These are phyloP conservation scores for Exophiala phaeomuriformis DNA, from an alignment of 2,329 filamentous ascomycete species.

Conservation along the genomic window DNA sequence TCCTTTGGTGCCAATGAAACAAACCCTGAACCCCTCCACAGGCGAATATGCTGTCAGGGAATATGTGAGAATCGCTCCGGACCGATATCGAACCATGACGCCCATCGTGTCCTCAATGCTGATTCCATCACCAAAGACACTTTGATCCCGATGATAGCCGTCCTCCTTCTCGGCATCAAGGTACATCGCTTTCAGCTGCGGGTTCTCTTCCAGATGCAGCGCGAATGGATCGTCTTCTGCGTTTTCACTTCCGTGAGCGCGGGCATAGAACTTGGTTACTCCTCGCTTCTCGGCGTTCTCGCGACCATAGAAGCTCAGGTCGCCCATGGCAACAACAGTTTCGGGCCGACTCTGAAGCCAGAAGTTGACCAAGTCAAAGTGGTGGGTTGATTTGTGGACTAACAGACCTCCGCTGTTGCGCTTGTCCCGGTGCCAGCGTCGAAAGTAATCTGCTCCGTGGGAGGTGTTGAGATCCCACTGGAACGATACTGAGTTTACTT, in stretches of 20 bases:
- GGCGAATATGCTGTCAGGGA: slow-evolving; percentile 55
- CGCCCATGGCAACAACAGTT: slow-evolving; percentile 53
- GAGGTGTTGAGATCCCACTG: slow-evolving; percentile 57
- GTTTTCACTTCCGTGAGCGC: slow-evolving; percentile 45
- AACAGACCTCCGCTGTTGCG: slow-evolving; percentile 53
- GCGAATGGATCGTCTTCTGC: slow-evolving; percentile 53
- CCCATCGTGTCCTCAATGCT: slow-evolving; percentile 60
- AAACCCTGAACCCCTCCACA: slow-evolving; percentile 54
- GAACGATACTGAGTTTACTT: slow-evolving; percentile 53
- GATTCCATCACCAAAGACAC: slow-evolving; percentile 56
- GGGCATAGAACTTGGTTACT: slow-evolving; percentile 45
- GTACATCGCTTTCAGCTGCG: slow-evolving; percentile 52
- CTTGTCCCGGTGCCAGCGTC: slow-evolving; percentile 57
- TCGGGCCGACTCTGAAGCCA: slow-evolving; percentile 52
- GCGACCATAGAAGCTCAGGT: slow-evolving; percentile 53
- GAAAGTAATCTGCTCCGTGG: slow-evolving; percentile 48
- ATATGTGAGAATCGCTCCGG: slow-evolving; percentile 46
- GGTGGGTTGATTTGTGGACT: slow-evolving; percentile 58
- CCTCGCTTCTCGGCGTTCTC: slow-evolving; percentile 55
- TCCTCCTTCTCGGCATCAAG: slow-evolving; percentile 58
- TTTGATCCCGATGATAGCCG: slow-evolving; percentile 55
- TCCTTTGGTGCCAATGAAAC: slow-evolving; percentile 42
- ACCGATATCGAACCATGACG: slow-evolving; percentile 51
- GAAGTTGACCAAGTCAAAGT: slow-evolving; percentile 58
- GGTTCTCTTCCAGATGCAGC: slow-evolving; percentile 47